Percentiles rank a stretch among this genome's conserved stretches.
Evolutionary conservation across 2,329 filamentous ascomycete genomes (phyloP).

Genomic region (Dactylellina sp.): DNA sequence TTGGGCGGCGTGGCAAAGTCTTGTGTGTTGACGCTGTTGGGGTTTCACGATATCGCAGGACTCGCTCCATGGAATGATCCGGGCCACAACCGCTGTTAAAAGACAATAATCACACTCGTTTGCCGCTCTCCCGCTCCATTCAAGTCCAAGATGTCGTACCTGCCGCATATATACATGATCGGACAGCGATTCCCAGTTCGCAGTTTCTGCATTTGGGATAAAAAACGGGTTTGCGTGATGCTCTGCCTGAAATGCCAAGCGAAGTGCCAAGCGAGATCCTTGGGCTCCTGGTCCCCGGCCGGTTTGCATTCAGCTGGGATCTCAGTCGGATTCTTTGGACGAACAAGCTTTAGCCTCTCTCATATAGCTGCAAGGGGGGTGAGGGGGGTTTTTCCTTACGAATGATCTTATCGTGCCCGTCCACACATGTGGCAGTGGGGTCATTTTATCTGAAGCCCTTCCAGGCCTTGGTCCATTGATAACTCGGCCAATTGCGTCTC

Average conservation of each 20-base stretch:
- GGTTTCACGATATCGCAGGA: slow-evolving; percentile 19
- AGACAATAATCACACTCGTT: slow-evolving; percentile 36
- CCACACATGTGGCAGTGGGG: slow-evolving; percentile 39
- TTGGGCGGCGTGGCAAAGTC: slow-evolving; percentile 29
- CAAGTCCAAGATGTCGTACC: slow-evolving; percentile 30
- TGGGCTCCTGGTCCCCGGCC: slow-evolving; percentile 31
- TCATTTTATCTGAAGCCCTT: slow-evolving; percentile 9
- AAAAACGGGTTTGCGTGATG: slow-evolving; percentile 57
- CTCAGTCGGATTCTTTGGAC: slow-evolving; percentile 25
- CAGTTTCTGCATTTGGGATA: slow-evolving; percentile 57
- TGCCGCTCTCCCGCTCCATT: slow-evolving; percentile 50
- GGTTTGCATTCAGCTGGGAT: slow-evolving; percentile 28
- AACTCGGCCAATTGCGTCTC: slow-evolving; percentile 9
- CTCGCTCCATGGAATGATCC: slow-evolving; percentile 21
- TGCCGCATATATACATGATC: slow-evolving; percentile 55
- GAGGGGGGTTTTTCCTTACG: too few species aligned
- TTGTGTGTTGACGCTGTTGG: slow-evolving; percentile 39
- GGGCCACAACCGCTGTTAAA: slow-evolving; percentile 20
- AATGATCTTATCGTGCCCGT: slow-evolving; percentile 26
- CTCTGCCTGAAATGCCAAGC: slow-evolving; percentile 58
- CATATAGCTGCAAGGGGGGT: slow-evolving; percentile 23
- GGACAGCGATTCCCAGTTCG: slow-evolving; percentile 44
- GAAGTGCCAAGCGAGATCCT: slow-evolving; percentile 54
- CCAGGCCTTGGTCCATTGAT: slow-evolving; percentile 14
- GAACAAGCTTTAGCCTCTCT: slow-evolving; percentile 51